phyloP scores from a whole-genome alignment of 2,329 filamentous ascomycete genomes.

The Xylariaceae sp. region DNA sequence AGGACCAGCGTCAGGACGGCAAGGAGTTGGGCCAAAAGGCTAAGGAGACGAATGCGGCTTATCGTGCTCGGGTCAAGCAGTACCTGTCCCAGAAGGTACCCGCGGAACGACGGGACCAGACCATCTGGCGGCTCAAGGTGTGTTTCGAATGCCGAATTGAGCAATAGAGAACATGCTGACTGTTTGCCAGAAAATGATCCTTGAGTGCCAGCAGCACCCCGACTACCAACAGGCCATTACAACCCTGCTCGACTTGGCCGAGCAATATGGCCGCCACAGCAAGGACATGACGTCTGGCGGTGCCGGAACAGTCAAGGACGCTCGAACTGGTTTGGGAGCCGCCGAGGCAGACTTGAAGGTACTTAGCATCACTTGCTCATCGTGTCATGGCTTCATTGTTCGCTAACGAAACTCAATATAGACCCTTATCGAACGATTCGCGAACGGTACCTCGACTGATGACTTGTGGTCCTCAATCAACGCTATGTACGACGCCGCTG shows the following conservation, averaged over 20 bases:
- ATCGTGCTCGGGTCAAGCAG: slow-evolving; percentile 45
- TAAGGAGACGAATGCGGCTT: slow-evolving; percentile 33
- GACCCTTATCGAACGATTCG: slow-evolving; percentile 88
- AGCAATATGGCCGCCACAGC: slow-evolving; percentile 74
- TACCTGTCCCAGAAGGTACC: slow-evolving; percentile 86
- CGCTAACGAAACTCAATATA: slow-evolving; percentile 41
- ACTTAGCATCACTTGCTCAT: slow-evolving; percentile 8
- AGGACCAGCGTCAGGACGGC: slow-evolving; percentile 36
- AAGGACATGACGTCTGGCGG: slow-evolving; percentile 57
- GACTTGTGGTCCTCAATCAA: slow-evolving; percentile 81
- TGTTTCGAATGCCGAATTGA: slow-evolving; percentile 37
- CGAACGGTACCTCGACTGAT: slow-evolving; percentile 84
- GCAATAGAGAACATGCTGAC: slow-evolving; percentile 54
- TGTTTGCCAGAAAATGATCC: slow-evolving; percentile 76
- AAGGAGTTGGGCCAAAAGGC: slow-evolving; percentile 32
- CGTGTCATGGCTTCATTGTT: slow-evolving; percentile 13
- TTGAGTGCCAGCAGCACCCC: slow-evolving; percentile 90
- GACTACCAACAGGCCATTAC: slow-evolving; percentile 92
- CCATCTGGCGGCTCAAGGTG: slow-evolving; percentile 74
- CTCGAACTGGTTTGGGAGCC: slow-evolving; percentile 57
- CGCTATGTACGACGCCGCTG: slow-evolving; percentile 78
- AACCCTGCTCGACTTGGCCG: slow-evolving; percentile 75
- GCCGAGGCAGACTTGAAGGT: slow-evolving; percentile 77
- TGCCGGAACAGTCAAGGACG: slow-evolving; percentile 63
- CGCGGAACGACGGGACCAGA: slow-evolving; percentile 85